phyloP scores from a whole-genome alignment of 148 eudicot species.

The Nyssa sinensis region DNA sequence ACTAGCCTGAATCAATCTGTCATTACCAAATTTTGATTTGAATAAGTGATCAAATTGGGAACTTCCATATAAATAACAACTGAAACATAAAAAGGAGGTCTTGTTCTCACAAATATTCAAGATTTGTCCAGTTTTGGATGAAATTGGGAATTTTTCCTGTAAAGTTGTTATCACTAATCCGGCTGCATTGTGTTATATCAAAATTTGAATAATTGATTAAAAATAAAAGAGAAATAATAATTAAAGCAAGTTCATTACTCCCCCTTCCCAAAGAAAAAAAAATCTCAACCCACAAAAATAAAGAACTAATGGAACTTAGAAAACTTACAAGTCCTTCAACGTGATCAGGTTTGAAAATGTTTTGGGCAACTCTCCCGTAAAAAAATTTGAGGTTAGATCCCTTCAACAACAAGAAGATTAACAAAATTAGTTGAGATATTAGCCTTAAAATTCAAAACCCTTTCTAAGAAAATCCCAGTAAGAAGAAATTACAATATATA shows the following conservation, averaged over 20 bases:
- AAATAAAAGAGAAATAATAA: too few relatives aligned
- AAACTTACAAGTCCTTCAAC: conserved; percentile 41
- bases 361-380: conserved; percentile 35
- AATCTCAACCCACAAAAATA: too few relatives aligned
- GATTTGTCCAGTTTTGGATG: too few relatives aligned
- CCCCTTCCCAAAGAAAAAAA: too few relatives aligned
- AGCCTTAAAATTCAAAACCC: too few relatives aligned
- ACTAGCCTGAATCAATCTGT: conserved; percentile 41
- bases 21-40: background rate
- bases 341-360: conserved; percentile 28
- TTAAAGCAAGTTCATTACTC: too few relatives aligned
- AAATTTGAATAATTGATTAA: background rate
- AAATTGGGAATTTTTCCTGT: conserved; percentile 37
- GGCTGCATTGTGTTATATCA: conserved; percentile 17
- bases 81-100: background rate
- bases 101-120: conserved; percentile 32
- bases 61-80: too few relatives aligned
- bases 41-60: background rate
- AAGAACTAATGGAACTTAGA: too few relatives aligned
- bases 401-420: conserved; percentile 25
- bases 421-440: too few relatives aligned
- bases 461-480: too few relatives aligned
- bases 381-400: conserved; percentile 32
- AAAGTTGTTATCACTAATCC: conserved; percentile 39
- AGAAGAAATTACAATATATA: too few relatives aligned